Base-by-base conservation (phyloP, 306 rosid genomes). In the Canavalia ensiformis region DNA sequence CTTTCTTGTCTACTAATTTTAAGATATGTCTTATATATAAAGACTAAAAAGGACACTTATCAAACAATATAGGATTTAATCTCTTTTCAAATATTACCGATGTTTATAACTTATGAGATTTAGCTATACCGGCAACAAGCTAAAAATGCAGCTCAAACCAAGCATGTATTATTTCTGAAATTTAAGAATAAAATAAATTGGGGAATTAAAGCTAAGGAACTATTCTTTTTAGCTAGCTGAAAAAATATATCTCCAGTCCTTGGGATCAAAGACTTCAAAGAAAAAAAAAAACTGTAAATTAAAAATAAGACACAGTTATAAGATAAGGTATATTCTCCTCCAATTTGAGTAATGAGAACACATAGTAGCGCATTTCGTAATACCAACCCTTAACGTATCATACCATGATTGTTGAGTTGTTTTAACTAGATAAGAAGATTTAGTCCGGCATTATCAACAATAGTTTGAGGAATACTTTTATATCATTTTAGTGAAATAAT, bases 241-340 rank as follows among this genome's bases (percentile, higher is more conserved):
- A 37, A 37, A 4, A 37, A 37, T 2, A 37, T 37, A 37, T 11
- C 55, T 11, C 18, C 55, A 50, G 11, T 50, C 18, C 42, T 25
- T 46, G 42, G 12, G 46, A 68, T 10, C 41, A 29, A 28, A 68
- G 41, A 11, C 28, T 49, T 69, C 29, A 1, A 69, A 31, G 12
- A 18, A 69, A 31, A 31, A 31, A 31, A 0, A 50, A 25, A 56
- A 9, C 18, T 10, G 11, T 47, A 50, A 51, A 56, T 41, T 50
- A 34, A 34, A 51, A 50, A 55, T 1, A 25, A 72, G 25, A 54
- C 41, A 8, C 65, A 70, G 46, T 5, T 35, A 52, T 37, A 29
- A 39, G 52, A 73, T 55, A 55, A 55, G 54, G 41, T 55, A 6
- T 41, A 39, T 30, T 68, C 66, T 73, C 67, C 54, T 52, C 67